phyloP scores from a whole-genome alignment of 2,329 filamentous ascomycete species.

The Neofusicoccum sp. region DNA sequence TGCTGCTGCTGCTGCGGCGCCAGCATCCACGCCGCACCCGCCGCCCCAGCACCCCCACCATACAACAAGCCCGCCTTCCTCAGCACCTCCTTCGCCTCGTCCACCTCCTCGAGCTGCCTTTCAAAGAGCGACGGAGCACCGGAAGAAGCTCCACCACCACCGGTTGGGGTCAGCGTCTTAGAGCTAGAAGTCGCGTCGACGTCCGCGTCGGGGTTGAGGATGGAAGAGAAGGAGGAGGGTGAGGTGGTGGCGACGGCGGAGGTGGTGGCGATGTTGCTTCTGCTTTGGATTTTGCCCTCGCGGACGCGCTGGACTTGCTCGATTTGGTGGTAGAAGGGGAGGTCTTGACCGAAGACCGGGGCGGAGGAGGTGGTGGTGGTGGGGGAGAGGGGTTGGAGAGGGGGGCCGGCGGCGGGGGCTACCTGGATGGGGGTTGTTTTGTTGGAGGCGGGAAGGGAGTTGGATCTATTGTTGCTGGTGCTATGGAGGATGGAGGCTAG shows the following conservation, averaged over 20 bases:
- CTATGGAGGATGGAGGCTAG: too few species aligned
- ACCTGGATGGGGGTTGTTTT: constrained; percentile 8
- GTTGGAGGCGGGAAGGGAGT: constrained; percentile 1
- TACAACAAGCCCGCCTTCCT: constrained; percentile 2
- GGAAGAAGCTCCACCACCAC: background rate
- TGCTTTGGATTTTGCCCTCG: constrained; percentile 2
- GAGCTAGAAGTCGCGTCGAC: background rate
- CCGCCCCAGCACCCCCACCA: background rate
- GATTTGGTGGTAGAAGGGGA: constrained; percentile 13
- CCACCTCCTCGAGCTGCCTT: constrained; percentile 1
- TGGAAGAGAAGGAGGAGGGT: background rate
- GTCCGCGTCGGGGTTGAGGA: background rate
- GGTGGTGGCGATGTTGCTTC: background rate
- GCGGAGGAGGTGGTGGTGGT: background rate
- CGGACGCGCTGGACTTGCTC: constrained; percentile 10
- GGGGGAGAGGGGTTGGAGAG: background rate
- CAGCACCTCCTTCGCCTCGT: constrained; percentile 7
- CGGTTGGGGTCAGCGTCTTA: background rate
- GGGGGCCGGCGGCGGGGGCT: background rate
- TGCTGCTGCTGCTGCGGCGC: background rate
- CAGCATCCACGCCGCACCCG: background rate
- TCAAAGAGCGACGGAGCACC: background rate
- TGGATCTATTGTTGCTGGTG: too few species aligned
- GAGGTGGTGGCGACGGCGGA: background rate
- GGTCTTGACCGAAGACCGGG: background rate